These are phyloP conservation scores for Backusella parvicylindrica DNA, from an alignment of 192 early-diverging fungal species.

Conservation along the genomic window DNA sequence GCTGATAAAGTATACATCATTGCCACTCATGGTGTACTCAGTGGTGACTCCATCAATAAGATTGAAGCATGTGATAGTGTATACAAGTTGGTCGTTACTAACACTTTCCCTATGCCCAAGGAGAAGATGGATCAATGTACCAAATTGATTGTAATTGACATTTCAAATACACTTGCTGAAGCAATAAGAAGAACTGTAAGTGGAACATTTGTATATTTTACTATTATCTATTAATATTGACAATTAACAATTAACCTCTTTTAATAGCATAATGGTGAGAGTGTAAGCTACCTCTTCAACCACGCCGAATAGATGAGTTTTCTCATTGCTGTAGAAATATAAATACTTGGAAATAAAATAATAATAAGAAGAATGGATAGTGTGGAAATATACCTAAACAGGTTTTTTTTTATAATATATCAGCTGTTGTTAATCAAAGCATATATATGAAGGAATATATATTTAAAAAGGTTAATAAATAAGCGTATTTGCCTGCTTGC, in stretches of 20 bases:
- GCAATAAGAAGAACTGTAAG: conserved; percentile 74
- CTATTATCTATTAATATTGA: too few relatives aligned
- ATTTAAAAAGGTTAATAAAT: too few relatives aligned
- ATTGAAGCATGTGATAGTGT: conserved; percentile 60
- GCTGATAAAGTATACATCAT: conserved; percentile 85
- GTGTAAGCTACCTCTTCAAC: conserved; percentile 33
- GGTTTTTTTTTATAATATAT: too few relatives aligned
- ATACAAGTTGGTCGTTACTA: conserved; percentile 76
- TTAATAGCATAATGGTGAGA: conserved; percentile 37
- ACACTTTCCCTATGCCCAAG: conserved; percentile 81
- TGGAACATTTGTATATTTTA: neutral
- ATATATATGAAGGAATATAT: too few relatives aligned
- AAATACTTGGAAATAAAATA: neutral
- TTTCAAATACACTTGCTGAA: conserved; percentile 87
- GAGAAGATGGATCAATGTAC: conserved; percentile 64
- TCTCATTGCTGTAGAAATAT: neutral
- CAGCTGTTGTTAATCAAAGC: too few relatives aligned
- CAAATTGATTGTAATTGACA: conserved; percentile 86
- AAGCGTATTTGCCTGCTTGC: too few relatives aligned
- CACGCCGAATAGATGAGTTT: conserved; percentile 18
- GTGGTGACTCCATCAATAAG: conserved; percentile 78
- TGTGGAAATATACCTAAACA: too few relatives aligned
- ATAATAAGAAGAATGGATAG: neutral
- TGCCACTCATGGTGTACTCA: conserved; percentile 93
- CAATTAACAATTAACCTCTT: too few relatives aligned